phyloP scores from a whole-genome alignment of 2,329 filamentous ascomycete species.

The Hypomyces rosellus region DNA sequence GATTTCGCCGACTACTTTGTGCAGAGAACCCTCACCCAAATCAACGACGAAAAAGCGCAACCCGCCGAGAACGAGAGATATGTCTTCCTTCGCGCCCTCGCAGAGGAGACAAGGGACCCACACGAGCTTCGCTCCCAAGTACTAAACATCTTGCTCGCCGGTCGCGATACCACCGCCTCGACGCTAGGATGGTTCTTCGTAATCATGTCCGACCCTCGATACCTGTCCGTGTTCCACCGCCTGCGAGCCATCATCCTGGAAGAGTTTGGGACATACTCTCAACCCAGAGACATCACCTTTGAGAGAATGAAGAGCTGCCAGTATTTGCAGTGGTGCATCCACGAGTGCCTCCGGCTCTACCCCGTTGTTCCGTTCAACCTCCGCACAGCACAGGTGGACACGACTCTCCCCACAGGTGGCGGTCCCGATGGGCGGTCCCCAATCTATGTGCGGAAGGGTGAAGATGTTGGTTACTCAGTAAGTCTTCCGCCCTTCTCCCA shows the following conservation, averaged over 20 bases:
- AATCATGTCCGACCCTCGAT: conserved; percentile 28
- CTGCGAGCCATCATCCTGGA: conserved; percentile 35
- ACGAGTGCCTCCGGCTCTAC: conserved; percentile 18
- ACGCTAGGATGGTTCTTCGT: conserved; percentile 44
- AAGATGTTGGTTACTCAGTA: conserved; percentile 33
- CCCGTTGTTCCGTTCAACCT: conserved; percentile 20
- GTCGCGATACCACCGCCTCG: conserved; percentile 48
- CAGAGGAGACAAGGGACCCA: conserved; percentile 25
- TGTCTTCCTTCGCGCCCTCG: conserved; percentile 26
- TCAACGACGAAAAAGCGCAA: conserved; percentile 9
- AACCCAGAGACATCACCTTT: conserved; percentile 21
- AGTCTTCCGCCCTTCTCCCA: background rate
- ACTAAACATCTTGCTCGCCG: conserved; percentile 40
- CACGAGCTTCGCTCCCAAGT: conserved; percentile 23
- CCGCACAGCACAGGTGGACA: conserved; percentile 30
- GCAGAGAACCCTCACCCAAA: conserved; percentile 42
- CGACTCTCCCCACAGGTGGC: conserved; percentile 45
- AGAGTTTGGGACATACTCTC: conserved; percentile 43
- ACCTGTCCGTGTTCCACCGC: conserved; percentile 34
- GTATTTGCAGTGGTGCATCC: conserved; percentile 21
- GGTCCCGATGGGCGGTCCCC: conserved; percentile 41
- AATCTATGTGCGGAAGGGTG: conserved; percentile 43
- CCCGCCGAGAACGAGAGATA: conserved; percentile 17
- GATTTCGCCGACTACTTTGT: conserved; percentile 65
- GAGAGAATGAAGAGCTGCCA: conserved; percentile 18